Evolutionary conservation across 2,329 filamentous ascomycete genomes (phyloP).

Genomic region (Aspergillus candidus): DNA sequence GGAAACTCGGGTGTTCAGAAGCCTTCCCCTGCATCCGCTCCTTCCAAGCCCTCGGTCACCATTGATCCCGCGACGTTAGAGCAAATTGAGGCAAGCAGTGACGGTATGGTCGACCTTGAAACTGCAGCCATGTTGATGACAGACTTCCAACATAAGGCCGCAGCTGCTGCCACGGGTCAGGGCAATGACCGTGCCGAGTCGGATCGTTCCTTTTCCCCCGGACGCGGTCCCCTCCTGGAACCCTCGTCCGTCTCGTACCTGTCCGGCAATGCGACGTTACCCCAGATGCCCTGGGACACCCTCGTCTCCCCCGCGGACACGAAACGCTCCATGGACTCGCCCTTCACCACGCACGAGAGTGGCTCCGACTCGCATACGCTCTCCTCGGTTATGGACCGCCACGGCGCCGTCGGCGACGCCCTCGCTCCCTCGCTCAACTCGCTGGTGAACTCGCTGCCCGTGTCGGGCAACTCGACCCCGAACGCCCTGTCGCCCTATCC

Average conservation of each 20-base stretch:
- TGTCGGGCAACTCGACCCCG: constrained; percentile 63
- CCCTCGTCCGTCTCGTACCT: constrained; percentile 69
- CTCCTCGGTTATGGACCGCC: constrained; percentile 62
- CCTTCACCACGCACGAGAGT: constrained; percentile 59
- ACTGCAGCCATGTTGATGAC: constrained; percentile 98
- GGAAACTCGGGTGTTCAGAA: constrained; percentile 33
- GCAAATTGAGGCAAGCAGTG: constrained; percentile 85
- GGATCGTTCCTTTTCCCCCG: constrained; percentile 65
- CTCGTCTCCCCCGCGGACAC: constrained; percentile 70
- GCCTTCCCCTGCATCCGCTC: constrained; percentile 35
- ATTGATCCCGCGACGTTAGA: constrained; percentile 83
- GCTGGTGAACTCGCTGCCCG: constrained; percentile 66
- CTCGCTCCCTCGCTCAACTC: constrained; percentile 62
- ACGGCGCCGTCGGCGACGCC: constrained; percentile 52
- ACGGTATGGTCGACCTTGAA: constrained; percentile 91
- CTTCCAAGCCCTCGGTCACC: constrained; percentile 70
- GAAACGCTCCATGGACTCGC: constrained; percentile 67
- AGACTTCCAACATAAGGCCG: constrained; percentile 94
- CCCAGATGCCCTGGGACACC: constrained; percentile 86
- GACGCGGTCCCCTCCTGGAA: constrained; percentile 67
- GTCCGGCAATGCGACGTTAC: constrained; percentile 70
- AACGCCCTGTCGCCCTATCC: constrained; percentile 68
- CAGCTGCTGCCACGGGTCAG: constrained; percentile 54
- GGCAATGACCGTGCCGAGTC: constrained; percentile 41
- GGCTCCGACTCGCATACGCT: constrained; percentile 55